These are phyloP conservation scores for Tricholoma matsutake DNA, from an alignment of 768 basidiomycete genomes.

Conservation along the genomic window DNA sequence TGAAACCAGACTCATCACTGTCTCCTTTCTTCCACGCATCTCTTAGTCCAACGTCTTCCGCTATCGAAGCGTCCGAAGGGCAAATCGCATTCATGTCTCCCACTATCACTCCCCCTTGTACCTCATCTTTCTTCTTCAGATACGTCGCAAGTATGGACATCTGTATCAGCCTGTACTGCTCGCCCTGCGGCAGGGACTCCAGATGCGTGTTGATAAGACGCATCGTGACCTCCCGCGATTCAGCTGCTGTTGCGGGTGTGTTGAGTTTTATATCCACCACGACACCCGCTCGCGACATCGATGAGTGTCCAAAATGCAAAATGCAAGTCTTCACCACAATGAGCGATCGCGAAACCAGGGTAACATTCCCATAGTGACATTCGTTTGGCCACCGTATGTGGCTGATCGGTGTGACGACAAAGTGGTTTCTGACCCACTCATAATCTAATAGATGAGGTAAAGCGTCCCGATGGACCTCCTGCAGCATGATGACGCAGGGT, in stretches of 20 bases:
- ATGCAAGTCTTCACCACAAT: slow-evolving; percentile 46
- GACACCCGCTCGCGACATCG: slow-evolving; percentile 53
- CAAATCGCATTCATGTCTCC: slow-evolving; percentile 75
- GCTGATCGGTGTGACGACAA: slow-evolving; percentile 54
- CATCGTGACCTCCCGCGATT: slow-evolving; percentile 40
- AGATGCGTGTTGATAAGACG: slow-evolving; percentile 73
- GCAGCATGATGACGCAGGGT: slow-evolving; percentile 64
- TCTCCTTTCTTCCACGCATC: slow-evolving; percentile 59
- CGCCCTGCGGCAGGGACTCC: slow-evolving; percentile 56
- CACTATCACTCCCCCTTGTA: slow-evolving; percentile 59
- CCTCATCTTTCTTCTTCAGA: slow-evolving; percentile 42
- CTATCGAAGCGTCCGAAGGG: slow-evolving; percentile 39
- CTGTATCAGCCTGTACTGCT: slow-evolving; percentile 43
- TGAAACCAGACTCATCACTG: slow-evolving; percentile 45
- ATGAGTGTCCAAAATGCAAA: slow-evolving; percentile 50
- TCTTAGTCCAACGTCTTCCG: slow-evolving; percentile 42
- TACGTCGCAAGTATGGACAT: slow-evolving; percentile 48
- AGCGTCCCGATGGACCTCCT: slow-evolving; percentile 54
- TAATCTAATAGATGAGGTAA: slow-evolving; percentile 49
- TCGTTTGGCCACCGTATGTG: slow-evolving; percentile 53
- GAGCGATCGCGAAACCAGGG: slow-evolving; percentile 58
- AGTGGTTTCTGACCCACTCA: slow-evolving; percentile 62
- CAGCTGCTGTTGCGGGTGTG: slow-evolving; percentile 28
- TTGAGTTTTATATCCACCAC: slow-evolving; percentile 53
- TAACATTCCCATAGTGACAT: slow-evolving; percentile 61